Conservation (phyloP, 768 basidiomycete species). For the Pulveroboletus sp. region DNA sequence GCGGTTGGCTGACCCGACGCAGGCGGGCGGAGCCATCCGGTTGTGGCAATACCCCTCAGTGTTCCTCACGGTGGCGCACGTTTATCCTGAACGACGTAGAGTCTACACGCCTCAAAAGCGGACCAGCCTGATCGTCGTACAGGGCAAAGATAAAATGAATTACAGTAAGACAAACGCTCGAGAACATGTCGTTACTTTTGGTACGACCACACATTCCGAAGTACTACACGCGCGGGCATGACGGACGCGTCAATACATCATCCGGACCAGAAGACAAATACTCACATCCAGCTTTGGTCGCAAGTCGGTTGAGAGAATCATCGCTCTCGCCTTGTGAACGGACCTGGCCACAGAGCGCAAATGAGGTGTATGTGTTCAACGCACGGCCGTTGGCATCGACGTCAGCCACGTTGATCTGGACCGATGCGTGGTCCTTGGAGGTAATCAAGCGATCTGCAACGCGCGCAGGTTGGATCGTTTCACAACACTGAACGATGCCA, state of each 20-base stretch:
- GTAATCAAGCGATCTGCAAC: slow-evolving; percentile 90
- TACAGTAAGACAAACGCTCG: slow-evolving; percentile 14
- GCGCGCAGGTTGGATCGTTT: not conserved
- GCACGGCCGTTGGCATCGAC: slow-evolving; percentile 89
- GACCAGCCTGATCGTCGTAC: not conserved
- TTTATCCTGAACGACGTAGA: not conserved
- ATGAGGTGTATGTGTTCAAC: slow-evolving; percentile 75
- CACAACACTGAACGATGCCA: not conserved
- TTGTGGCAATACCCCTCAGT: slow-evolving; percentile 18
- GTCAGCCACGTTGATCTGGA: slow-evolving; percentile 92
- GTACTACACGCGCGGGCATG: slow-evolving; percentile 49
- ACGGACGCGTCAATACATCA: slow-evolving; percentile 9
- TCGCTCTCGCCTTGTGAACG: slow-evolving; percentile 95
- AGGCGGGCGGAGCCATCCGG: slow-evolving; percentile 16
- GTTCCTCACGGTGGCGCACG: not conserved
- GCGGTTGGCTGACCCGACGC: not conserved
- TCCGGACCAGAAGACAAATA: slow-evolving; percentile 14
- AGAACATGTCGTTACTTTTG: slow-evolving; percentile 58
- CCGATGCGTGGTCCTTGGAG: slow-evolving; percentile 98
- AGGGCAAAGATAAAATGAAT: slow-evolving; percentile 5
- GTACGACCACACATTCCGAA: slow-evolving; percentile 95
- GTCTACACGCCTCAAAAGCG: not conserved
- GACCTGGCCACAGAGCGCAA: slow-evolving; percentile 92
- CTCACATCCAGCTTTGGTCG: slow-evolving; percentile 93
- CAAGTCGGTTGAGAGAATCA: slow-evolving; percentile 93